A percentile compares a stretch with the other conserved stretches of the same genome.
phyloP scores from a whole-genome alignment of 805 yeast genomes.

The Cyberlindnera subsufficiens region DNA sequence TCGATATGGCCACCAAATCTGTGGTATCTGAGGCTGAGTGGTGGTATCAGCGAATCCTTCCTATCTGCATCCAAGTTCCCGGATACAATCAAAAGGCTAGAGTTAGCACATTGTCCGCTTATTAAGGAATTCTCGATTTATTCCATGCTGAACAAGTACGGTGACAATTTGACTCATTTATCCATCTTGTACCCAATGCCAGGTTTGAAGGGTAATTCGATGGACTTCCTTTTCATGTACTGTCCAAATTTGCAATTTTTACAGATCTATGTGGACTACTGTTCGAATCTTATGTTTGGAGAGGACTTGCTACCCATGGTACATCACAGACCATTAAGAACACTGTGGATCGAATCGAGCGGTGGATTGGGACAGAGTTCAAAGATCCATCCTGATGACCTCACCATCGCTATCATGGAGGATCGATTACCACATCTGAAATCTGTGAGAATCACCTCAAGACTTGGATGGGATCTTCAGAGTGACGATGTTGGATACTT shows the following conservation, averaged over 20 bases:
- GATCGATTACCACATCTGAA: slow-evolving; percentile 65
- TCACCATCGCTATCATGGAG: slow-evolving; percentile 79
- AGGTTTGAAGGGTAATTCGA: slow-evolving; percentile 55
- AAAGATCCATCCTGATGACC: slow-evolving; percentile 82
- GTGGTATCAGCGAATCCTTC: slow-evolving; percentile 84
- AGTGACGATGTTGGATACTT: slow-evolving; percentile 58
- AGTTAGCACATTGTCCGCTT: slow-evolving; percentile 84
- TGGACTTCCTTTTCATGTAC: slow-evolving; percentile 66
- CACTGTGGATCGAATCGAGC: slow-evolving; percentile 71
- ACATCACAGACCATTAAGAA: slow-evolving; percentile 41
- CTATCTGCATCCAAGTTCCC: slow-evolving; percentile 70
- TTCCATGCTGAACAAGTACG: slow-evolving; percentile 55
- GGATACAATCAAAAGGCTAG: slow-evolving; percentile 57
- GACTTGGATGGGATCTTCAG: slow-evolving; percentile 79
- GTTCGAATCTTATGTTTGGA: slow-evolving; percentile 41
- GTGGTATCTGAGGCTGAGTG: slow-evolving; percentile 70
- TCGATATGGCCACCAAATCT: slow-evolving; percentile 77
- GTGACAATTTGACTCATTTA: slow-evolving; percentile 55
- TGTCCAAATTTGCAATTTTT: slow-evolving; percentile 69
- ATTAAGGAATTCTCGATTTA: slow-evolving; percentile 62
- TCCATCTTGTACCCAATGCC: slow-evolving; percentile 89
- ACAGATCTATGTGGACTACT: slow-evolving; percentile 77
- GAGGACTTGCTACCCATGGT: slow-evolving; percentile 35
- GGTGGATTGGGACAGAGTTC: slow-evolving; percentile 82
- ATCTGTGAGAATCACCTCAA: slow-evolving; percentile 61